phyloP scores from a whole-genome alignment of 257 asterid species.

The Gynochthodes officinalis region DNA sequence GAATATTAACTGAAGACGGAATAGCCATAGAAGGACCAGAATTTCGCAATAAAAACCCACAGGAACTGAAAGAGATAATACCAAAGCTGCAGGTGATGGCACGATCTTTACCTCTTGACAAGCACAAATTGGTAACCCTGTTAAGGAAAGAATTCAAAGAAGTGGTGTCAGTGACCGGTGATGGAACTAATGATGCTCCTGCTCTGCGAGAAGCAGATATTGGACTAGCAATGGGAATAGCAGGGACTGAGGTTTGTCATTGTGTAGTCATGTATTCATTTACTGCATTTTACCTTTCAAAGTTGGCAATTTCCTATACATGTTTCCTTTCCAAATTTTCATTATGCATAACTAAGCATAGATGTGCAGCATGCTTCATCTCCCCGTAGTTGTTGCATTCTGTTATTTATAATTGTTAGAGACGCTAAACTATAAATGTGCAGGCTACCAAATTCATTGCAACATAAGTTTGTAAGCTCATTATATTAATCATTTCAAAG shows the following conservation, averaged over 20 bases:
- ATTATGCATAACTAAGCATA: background rate
- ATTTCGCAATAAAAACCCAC: constrained; percentile 47
- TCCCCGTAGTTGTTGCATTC: background rate
- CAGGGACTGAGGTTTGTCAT: constrained; percentile 81
- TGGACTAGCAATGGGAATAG: constrained; percentile 91
- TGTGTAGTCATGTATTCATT: background rate
- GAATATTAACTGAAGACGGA: constrained; percentile 68
- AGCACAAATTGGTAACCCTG: constrained; percentile 46
- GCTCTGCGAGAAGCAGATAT: constrained; percentile 90
- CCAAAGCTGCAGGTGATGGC: constrained; percentile 63
- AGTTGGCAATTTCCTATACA: too few species aligned
- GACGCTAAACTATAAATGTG: background rate
- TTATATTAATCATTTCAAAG: background rate
- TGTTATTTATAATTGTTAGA: background rate
- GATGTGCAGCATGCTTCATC: background rate
- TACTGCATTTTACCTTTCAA: too few species aligned
- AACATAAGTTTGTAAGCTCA: background rate
- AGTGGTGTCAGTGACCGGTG: constrained; percentile 88
- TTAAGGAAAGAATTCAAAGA: constrained; percentile 60
- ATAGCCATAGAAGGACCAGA: constrained; percentile 71
- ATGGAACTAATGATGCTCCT: constrained; percentile 97
- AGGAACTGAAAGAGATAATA: constrained; percentile 57
- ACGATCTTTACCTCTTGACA: constrained; percentile 2
- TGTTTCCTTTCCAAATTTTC: background rate
- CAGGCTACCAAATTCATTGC: background rate